Evolutionary conservation across 1,284 basidiomycete genomes (phyloP).

Genomic region (Ganoderma multipileum): DNA sequence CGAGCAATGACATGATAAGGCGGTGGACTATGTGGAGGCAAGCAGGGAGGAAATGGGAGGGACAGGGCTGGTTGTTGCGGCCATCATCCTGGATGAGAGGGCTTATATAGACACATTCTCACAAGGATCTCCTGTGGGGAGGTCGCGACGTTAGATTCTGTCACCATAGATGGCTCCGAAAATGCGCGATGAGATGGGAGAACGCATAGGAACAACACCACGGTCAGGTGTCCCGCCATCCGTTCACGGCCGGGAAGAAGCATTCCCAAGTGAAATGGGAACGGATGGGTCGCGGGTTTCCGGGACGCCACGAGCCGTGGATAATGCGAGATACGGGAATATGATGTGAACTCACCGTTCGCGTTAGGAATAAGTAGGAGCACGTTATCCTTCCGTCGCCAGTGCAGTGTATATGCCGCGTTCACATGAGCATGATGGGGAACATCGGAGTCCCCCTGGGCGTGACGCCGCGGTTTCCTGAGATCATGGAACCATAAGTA

Average conservation of each 20-base stretch:
- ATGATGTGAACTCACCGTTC: background rate
- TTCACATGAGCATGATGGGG: background rate
- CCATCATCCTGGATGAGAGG: background rate
- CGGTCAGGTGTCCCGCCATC: background rate
- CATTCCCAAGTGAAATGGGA: background rate
- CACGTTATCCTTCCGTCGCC: background rate
- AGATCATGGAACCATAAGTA: background rate
- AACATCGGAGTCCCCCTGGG: background rate
- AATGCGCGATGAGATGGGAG: constrained; percentile 1
- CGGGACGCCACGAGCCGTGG: constrained; percentile 1
- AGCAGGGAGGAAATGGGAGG: background rate
- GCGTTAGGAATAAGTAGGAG: background rate
- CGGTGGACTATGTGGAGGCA: background rate
- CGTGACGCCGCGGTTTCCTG: background rate
- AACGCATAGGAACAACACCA: background rate
- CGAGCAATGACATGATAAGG: constrained; percentile 24
- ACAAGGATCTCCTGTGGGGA: background rate
- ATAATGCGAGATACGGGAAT: background rate
- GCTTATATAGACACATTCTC: background rate
- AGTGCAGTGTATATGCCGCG: background rate
- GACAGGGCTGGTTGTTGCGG: background rate
- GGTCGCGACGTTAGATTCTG: background rate
- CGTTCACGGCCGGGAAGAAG: background rate
- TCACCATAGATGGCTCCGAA: background rate
- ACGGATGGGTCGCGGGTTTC: background rate